Evolutionary conservation across 768 basidiomycete genomes (phyloP).

Genomic region (Lactifluus pinguis): DNA sequence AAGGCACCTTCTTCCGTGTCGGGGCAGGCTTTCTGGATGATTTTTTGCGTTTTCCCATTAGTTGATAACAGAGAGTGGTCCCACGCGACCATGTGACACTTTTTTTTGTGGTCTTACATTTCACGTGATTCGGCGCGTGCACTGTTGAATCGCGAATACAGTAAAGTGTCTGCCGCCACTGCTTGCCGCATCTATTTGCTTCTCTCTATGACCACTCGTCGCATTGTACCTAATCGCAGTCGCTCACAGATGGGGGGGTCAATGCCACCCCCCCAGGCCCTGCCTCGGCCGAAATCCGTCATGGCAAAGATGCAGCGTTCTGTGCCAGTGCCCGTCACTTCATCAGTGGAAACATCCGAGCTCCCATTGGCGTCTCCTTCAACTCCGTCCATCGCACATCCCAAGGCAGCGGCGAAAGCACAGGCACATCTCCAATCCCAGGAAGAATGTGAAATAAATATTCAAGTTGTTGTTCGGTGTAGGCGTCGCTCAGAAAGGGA

Average conservation of each 20-base stretch:
- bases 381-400: background rate
- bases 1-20: slow-evolving; percentile 55
- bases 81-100: slow-evolving; percentile 4
- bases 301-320: slow-evolving; percentile 35
- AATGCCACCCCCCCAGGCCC: slow-evolving; percentile 30
- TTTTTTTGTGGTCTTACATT: background rate
- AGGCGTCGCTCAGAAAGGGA: slow-evolving; percentile 81
- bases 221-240: slow-evolving; percentile 43
- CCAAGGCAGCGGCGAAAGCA: slow-evolving; percentile 19
- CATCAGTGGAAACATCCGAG: slow-evolving; percentile 21
- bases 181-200: background rate
- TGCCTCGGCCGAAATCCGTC: slow-evolving; percentile 38
- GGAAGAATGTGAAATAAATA: slow-evolving; percentile 66
- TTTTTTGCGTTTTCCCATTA: slow-evolving; percentile 88
- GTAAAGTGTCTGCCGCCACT: too few relatives aligned
- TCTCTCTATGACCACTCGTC: slow-evolving; percentile 52
- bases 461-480: slow-evolving; percentile 89
- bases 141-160: slow-evolving; percentile 5
- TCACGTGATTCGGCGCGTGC: slow-evolving; percentile 23
- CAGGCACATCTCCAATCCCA: slow-evolving; percentile 7
- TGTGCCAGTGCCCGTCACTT: slow-evolving; percentile 21
- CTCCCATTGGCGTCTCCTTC: background rate
- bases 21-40: slow-evolving; percentile 73
- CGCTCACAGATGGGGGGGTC: slow-evolving; percentile 27
- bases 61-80: too few relatives aligned